Conservation (phyloP, 129 eudicot species). For the Chrysanthemum seticuspe region DNA sequence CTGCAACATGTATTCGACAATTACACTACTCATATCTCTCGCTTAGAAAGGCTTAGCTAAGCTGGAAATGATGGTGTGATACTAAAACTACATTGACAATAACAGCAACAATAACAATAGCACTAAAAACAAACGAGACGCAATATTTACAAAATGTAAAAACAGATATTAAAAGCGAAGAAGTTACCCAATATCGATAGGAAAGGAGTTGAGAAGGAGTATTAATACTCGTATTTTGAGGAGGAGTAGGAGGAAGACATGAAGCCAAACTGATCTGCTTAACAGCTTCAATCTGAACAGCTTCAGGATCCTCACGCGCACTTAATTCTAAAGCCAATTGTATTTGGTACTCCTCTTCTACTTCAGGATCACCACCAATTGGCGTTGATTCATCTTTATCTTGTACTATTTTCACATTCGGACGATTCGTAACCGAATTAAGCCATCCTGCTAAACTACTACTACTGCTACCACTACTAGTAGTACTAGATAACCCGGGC, state of each 20-base stretch:
- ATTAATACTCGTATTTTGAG: constrained; percentile 16
- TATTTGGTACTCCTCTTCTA: constrained; percentile 84
- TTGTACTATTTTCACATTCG: constrained; percentile 32
- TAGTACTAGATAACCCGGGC: constrained; percentile 43
- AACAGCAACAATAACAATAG: not conserved
- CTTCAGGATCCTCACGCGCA: constrained; percentile 97
- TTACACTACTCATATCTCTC: too few species aligned
- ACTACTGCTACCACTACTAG: not conserved
- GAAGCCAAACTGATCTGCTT: constrained; percentile 96
- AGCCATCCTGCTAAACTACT: constrained; percentile 59
- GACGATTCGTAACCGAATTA: constrained; percentile 59
- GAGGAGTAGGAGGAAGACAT: constrained; percentile 32
- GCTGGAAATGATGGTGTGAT: too few species aligned
- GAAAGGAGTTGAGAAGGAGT: constrained; percentile 76
- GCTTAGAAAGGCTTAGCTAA: too few species aligned
- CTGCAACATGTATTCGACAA: too few species aligned
- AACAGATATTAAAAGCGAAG: not conserved
- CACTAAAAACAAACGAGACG: not conserved
- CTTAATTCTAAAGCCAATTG: constrained; percentile 88
- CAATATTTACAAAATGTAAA: not conserved
- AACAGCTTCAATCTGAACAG: constrained; percentile 93
- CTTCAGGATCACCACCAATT: constrained; percentile 49
- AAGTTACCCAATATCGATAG: constrained; percentile 79
- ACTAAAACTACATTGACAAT: not conserved
- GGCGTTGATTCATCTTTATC: constrained; percentile 49